Conservation (phyloP, 331 rosid species). For the Spiraea crenata region DNA sequence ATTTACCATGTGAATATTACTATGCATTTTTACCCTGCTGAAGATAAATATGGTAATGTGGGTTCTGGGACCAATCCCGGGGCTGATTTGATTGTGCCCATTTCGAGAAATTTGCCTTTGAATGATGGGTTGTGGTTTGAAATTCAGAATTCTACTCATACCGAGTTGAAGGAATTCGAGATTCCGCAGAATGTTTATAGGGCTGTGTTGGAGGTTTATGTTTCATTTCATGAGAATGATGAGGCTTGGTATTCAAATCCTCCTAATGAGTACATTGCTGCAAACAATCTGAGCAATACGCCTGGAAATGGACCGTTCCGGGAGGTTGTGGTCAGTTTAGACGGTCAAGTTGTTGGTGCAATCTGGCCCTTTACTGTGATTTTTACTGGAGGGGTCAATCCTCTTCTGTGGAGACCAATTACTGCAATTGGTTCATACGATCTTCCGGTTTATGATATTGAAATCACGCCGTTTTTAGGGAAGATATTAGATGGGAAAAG, state of each 20-base stretch:
- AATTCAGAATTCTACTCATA: slow-evolving; percentile 54
- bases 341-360: slow-evolving; percentile 55
- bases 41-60: slow-evolving; percentile 11
- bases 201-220: slow-evolving; percentile 85
- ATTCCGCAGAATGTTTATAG: slow-evolving; percentile 72
- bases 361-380: slow-evolving; percentile 85
- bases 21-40: slow-evolving; percentile 58
- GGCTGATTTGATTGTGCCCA: slow-evolving; percentile 80
- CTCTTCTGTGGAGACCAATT: slow-evolving; percentile 85
- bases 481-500: slow-evolving; percentile 51
- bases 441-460: slow-evolving; percentile 80
- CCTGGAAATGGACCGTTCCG: slow-evolving; percentile 84
- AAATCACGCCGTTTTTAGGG: slow-evolving; percentile 71
- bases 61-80: slow-evolving; percentile 29
- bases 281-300: slow-evolving; percentile 48
- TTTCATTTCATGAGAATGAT: slow-evolving; percentile 90
- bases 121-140: slow-evolving; percentile 83
- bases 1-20: slow-evolving; percentile 74
- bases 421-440: slow-evolving; percentile 73
- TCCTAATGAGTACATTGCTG: slow-evolving; percentile 57
- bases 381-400: slow-evolving; percentile 81
- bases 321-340: slow-evolving; percentile 70
- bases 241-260: slow-evolving; percentile 75
- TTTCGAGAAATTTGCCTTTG: slow-evolving; percentile 56
- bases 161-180: slow-evolving; percentile 39